Percentiles rank a stretch among this genome's conserved stretches.
Conservation (phyloP, 2,329 filamentous ascomycete genomes). For the Emmonsiellopsis sp. region DNA sequence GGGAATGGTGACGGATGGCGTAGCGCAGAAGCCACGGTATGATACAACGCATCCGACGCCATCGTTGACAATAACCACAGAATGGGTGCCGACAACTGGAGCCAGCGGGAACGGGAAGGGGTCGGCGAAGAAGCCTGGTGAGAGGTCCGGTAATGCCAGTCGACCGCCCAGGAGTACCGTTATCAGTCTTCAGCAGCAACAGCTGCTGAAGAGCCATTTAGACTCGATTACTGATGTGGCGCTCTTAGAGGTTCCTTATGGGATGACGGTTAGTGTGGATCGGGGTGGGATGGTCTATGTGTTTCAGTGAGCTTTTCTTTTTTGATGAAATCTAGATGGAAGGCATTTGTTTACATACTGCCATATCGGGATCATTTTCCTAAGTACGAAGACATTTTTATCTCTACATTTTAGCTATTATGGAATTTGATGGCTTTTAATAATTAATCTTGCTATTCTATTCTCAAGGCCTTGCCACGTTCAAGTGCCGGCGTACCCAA, state of each 20-base stretch:
- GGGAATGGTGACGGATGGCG: conserved; percentile 52
- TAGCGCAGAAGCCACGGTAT: conserved; percentile 56
- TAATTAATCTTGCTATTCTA: too few relatives aligned
- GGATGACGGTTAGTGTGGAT: conserved; percentile 87
- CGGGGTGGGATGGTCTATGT: conserved; percentile 83
- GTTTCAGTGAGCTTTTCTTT: conserved; percentile 45
- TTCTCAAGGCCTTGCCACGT: too few relatives aligned
- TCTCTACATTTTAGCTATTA: too few relatives aligned
- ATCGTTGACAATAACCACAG: conserved; percentile 57
- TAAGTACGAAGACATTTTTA: neutral
- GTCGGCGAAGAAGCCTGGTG: conserved; percentile 28
- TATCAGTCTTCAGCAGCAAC: conserved; percentile 79
- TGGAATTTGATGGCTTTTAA: too few relatives aligned
- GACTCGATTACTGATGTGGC: conserved; percentile 82
- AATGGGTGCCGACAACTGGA: conserved; percentile 44
- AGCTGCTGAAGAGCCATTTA: conserved; percentile 74
- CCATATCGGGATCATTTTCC: neutral
- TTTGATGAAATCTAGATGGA: neutral
- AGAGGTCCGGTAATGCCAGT: conserved; percentile 20
- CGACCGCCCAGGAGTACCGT: conserved; percentile 67
- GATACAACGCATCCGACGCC: conserved; percentile 54
- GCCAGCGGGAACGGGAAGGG: conserved; percentile 20
- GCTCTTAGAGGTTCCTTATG: conserved; percentile 80
- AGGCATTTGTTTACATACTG: neutral
- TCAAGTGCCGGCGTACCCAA: too few relatives aligned